phyloP scores from a whole-genome alignment of 2,329 filamentous ascomycete genomes.

The Fusarium euwallaceae region DNA sequence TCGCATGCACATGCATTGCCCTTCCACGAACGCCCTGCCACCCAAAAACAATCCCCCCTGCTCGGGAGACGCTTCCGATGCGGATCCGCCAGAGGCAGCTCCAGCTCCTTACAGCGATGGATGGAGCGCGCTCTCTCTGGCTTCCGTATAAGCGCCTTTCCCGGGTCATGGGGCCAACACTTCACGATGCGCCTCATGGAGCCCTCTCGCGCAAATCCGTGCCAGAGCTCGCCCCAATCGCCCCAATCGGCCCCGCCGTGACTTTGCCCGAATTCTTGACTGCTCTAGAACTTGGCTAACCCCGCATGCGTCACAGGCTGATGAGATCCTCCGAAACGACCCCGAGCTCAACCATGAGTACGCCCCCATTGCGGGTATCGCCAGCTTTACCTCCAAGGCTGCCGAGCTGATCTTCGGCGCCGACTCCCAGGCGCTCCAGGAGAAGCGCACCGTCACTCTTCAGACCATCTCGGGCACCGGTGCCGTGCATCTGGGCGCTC shows the following conservation, averaged over 20 bases:
- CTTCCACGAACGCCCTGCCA: constrained; percentile 22
- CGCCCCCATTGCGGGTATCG: constrained; percentile 91
- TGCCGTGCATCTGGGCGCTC: constrained; percentile 90
- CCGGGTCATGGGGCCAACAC: constrained; percentile 36
- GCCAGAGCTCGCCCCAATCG: constrained; percentile 30
- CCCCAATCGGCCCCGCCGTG: constrained; percentile 24
- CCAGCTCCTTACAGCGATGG: constrained; percentile 11
- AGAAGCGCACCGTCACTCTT: constrained; percentile 84
- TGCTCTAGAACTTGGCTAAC: constrained; percentile 39
- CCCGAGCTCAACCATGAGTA: constrained; percentile 98
- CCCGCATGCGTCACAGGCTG: constrained; percentile 72
- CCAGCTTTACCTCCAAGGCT: constrained; percentile 88
- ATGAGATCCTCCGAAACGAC: constrained; percentile 88
- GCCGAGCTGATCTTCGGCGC: constrained; percentile 89
- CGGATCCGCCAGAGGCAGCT: constrained; percentile 21
- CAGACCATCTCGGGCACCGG: constrained; percentile 99
- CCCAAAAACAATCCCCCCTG: neutral
- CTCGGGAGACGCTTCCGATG: constrained; percentile 8
- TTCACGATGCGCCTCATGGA: constrained; percentile 28
- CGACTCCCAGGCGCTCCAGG: constrained; percentile 83
- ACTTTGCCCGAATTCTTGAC: constrained; percentile 13
- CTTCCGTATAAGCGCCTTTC: constrained; percentile 30
- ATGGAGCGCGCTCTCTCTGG: constrained; percentile 5
- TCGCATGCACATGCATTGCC: constrained; percentile 20
- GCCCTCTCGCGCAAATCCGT: constrained; percentile 27